Base-by-base conservation (phyloP, 2,329 filamentous ascomycete genomes). In the Neocucurbitaria cava region DNA sequence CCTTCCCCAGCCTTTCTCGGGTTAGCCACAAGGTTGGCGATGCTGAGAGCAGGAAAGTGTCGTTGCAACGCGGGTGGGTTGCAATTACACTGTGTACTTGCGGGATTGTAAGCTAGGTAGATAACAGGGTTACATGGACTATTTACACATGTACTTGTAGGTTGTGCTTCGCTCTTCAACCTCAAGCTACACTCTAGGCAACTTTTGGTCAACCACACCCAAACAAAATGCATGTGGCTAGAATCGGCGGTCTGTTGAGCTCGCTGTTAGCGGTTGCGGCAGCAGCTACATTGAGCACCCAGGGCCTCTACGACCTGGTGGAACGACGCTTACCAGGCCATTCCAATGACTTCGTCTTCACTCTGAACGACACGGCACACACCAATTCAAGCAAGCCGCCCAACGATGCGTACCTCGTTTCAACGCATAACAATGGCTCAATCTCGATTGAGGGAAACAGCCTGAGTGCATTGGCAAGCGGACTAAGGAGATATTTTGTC, bases 401-500 rank as follows among this genome's bases (percentile, higher is more conserved):
- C 26, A 62, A 64, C 24, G 65, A 66, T 43, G 36, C 44, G 6
- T 66, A 61, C 36, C 43, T 55, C 0, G 55, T 70, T 21, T 58
- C 58, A 2, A 64, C 59, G 5, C 15, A 23, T 23, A 38, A 38
- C 10, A 60, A 62, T 49, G 58, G 56, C 18, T 56, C 56, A 33
- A 62, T 68, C 36, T 40, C 55, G 5, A 61, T 67, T 28, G 21
- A 52, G 4, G 65, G 61, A 7, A 67, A 49, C 35, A 63, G 54
- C 21, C 13, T 65, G 38, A 64, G 56, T 45, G 62, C 59, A 17
- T 46, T 66, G 21, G 58, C 59, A 2, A 61, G 56, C 21, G 65
- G 78, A 28, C 70, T 81, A 2, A 76, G 76, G 62, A 76, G 74
- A 40, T 79, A 82, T 58, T 64, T 81, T 11, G 71, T 70, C 13